These are phyloP conservation scores for Crepidotus variabilis DNA, from an alignment of 768 basidiomycete species.

Conservation along the genomic window DNA sequence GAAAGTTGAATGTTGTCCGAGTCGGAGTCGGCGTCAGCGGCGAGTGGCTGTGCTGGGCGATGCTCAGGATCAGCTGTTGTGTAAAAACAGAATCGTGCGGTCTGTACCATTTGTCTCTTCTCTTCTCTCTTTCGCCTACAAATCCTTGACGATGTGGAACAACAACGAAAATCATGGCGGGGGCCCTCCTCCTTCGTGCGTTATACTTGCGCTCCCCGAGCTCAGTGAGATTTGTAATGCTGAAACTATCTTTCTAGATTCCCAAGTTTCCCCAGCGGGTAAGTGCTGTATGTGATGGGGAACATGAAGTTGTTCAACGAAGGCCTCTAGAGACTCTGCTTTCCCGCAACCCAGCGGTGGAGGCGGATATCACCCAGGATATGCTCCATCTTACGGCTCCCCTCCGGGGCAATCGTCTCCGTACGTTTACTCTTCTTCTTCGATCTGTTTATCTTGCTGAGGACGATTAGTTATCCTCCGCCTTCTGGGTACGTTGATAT, in stretches of 20 bases:
- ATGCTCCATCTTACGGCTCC: slow-evolving; percentile 33
- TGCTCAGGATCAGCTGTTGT: background rate
- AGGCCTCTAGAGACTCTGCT: background rate
- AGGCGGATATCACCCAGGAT: slow-evolving; percentile 35
- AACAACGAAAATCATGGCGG: slow-evolving; percentile 24
- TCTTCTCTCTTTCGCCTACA: background rate
- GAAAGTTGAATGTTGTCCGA: no score
- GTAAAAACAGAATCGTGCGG: background rate
- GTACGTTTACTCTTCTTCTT: slow-evolving; percentile 1
- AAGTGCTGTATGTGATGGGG: slow-evolving; percentile 1
- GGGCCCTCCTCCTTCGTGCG: slow-evolving; percentile 20
- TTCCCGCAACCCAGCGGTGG: background rate
- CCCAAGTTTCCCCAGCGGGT: slow-evolving; percentile 25
- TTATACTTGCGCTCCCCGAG: slow-evolving; percentile 5
- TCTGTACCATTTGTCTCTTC: background rate
- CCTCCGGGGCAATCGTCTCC: slow-evolving; percentile 21
- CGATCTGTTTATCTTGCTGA: background rate
- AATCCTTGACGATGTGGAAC: slow-evolving; percentile 28
- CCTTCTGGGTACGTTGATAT: slow-evolving; percentile 15
- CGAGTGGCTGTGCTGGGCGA: slow-evolving; percentile 64
- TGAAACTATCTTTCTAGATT: slow-evolving; percentile 17
- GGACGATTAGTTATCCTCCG: slow-evolving; percentile 10
- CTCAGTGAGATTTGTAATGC: background rate
- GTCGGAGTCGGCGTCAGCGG: slow-evolving; percentile 51
- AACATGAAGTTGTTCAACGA: background rate